Base-by-base conservation (phyloP, 805 yeast genomes). In the Candida morakotiae region DNA sequence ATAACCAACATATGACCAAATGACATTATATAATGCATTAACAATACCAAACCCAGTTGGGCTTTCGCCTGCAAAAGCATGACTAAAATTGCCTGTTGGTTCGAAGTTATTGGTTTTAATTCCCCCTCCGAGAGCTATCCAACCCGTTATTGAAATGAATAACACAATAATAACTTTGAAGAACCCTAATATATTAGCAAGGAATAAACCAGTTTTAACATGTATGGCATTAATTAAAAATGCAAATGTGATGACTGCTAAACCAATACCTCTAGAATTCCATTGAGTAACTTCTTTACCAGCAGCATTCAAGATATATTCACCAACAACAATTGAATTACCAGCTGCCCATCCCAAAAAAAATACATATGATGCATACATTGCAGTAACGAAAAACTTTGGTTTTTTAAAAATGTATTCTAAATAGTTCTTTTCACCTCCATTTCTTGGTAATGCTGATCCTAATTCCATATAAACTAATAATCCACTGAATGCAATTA, bases 261-360 rank as follows among this genome's bases (percentile, higher is more conserved):
- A 64, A 46, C 89, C 94, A 47, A 86, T 73, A 28, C 79, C 88
- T 52, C 91, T 71, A 46, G 82, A 80, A 50, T 79, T 78, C 94
- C 94, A 86, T 48, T 79, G 73, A 9, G 83, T 78, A 7, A 75
- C 70, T 42, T 78, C 82, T 13, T 66, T 71, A 28, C 77, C 81
- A 5, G 89, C 88, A 9, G 94, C 95, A 28, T 74, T 75, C 42
- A 85, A 67, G 42, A 86, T 69, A 61, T 83, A 85, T 52, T 81
- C 83, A 21, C 94, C 94, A 45, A 83, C 83, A 24, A 83, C 86
- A 35, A 83, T 77, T 15, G 89, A 81, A 58, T 84, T 83, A 57
- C 89, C 86, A 9, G 93, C 79, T 16, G 95, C 89, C 87, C 89
- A 86, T 25, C 93, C 93, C 34, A 86, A 65, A 50, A 83, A 72